phyloP scores from a whole-genome alignment of 495 filamentous ascomycete genomes.

The Podospora pseudopauciseta region DNA sequence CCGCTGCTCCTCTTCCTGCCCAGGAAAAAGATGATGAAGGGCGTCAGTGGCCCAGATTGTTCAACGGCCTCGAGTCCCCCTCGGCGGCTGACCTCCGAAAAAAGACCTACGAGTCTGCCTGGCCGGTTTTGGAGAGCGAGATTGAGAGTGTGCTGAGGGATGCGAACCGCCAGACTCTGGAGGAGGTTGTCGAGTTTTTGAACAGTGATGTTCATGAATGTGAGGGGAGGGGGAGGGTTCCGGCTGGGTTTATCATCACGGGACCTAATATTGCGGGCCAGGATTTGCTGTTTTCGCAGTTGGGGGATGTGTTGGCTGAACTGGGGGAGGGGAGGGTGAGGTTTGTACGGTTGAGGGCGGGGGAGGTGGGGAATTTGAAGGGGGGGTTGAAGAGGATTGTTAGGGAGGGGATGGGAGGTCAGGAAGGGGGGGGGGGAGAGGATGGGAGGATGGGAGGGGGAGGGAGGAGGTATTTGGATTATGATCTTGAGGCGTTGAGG shows the following conservation, averaged over 20 bases:
- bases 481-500: slow-evolving; percentile 81
- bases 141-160: slow-evolving; percentile 53
- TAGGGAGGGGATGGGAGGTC: slow-evolving; percentile 47
- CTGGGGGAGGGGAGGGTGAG: slow-evolving; percentile 44
- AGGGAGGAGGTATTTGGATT: slow-evolving; percentile 73
- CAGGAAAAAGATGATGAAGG: not conserved
- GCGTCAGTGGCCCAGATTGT: slow-evolving; percentile 52
- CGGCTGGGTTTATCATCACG: slow-evolving; percentile 75
- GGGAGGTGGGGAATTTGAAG: slow-evolving; percentile 79
- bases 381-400: slow-evolving; percentile 80
- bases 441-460: not conserved
- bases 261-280: slow-evolving; percentile 85
- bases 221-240: slow-evolving; percentile 47
- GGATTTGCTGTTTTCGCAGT: slow-evolving; percentile 65
- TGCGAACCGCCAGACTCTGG: slow-evolving; percentile 57
- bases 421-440: slow-evolving; percentile 33
- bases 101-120: slow-evolving; percentile 60
- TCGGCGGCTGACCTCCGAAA: slow-evolving; percentile 53
- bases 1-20: slow-evolving; percentile 6
- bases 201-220: slow-evolving; percentile 45
- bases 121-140: slow-evolving; percentile 59
- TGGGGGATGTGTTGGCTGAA: slow-evolving; percentile 47
- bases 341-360: slow-evolving; percentile 70
- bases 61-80: slow-evolving; percentile 58
- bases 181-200: slow-evolving; percentile 71